A percentile compares a stretch with the other conserved stretches of the same genome.
Conservation (phyloP, 331 rosid species). For the Cucumis variabilis region DNA sequence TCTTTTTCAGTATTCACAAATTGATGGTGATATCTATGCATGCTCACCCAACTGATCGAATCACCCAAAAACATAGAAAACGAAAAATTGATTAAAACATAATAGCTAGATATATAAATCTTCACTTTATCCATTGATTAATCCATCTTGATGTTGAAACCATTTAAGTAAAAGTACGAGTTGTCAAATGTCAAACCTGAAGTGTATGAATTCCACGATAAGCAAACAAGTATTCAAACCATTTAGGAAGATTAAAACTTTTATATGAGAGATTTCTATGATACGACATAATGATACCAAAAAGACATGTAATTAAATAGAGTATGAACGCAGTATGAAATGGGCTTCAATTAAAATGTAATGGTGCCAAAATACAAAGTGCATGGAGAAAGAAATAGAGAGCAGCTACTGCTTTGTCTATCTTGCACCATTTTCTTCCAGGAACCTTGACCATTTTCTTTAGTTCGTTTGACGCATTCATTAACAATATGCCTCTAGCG, state of each 20-base stretch:
- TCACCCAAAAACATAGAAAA: constrained; percentile 48
- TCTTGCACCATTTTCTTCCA: too few relatives aligned
- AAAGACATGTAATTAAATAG: not conserved
- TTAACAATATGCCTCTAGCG: too few relatives aligned
- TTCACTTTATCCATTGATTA: too few relatives aligned
- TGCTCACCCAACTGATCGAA: constrained; percentile 93
- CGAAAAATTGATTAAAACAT: too few relatives aligned
- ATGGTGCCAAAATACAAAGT: not conserved
- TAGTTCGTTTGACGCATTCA: too few relatives aligned
- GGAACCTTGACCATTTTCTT: too few relatives aligned
- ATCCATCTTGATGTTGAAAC: too few relatives aligned
- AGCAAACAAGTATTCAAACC: constrained; percentile 48
- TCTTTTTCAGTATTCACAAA: constrained; percentile 87
- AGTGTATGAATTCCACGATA: constrained; percentile 43
- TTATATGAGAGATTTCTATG: constrained; percentile 54
- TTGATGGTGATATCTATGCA: constrained; percentile 92
- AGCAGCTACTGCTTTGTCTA: too few relatives aligned
- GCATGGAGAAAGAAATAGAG: not conserved
- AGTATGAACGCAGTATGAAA: not conserved
- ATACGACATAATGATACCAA: constrained; percentile 43
- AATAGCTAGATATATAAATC: not conserved
- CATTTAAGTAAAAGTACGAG: too few relatives aligned
- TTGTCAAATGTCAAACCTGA: constrained; percentile 34
- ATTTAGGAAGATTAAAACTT: constrained; percentile 54
- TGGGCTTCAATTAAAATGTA: not conserved